Base-by-base conservation (phyloP, 1,139 yeast genomes). In the Pichia cactophila region DNA sequence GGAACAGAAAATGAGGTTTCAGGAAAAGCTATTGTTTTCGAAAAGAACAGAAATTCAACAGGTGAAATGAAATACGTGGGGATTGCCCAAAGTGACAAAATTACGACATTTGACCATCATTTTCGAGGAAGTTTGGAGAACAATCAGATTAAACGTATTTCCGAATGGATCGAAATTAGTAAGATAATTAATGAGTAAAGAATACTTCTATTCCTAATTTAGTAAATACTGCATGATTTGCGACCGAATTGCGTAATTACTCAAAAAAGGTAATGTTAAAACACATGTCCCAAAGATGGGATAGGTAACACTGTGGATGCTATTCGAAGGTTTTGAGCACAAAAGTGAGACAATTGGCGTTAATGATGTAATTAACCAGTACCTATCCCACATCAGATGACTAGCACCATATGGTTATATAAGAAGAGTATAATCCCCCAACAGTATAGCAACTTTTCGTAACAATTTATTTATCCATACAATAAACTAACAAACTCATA, bases 81-180 rank as follows among this genome's bases (percentile, higher is more conserved):
- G 43, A 20, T 41, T 29, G 29, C 51, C 29, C 35, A 54, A 45
- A 23, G 55, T 52, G 36, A 53, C 49, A 11, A 38, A 37, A 20
- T 28, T 36, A 7, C 51, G 52, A 7, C 38, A 20, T 38, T 10
- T 23, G 41, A 38, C 11, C 41, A 38, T 23, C 41, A 38, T 2
- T 23, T 38, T 5, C 17, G 41, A 7, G 26, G 41, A 7, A 23
- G 41, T 26, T 41, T n/a, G 2, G 47, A 36, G 6, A 45, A 45
- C 26, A 51, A 52, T 37, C 43, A 47, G 10, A 20, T 50, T 12
- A 40, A 45, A 20, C 44, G 52, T 23, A 17, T 50, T 6, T 16
- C 41, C 17, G 58, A 56, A 42, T 56, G 58, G 58, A 16, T 46
- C 9, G 44, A 41, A 2, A 26, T 53, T 9, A 42, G 51, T 12